Evolutionary conservation across 192 early-diverging fungal species (phyloP).

Genomic region (Rhizophlyctis rosea): DNA sequence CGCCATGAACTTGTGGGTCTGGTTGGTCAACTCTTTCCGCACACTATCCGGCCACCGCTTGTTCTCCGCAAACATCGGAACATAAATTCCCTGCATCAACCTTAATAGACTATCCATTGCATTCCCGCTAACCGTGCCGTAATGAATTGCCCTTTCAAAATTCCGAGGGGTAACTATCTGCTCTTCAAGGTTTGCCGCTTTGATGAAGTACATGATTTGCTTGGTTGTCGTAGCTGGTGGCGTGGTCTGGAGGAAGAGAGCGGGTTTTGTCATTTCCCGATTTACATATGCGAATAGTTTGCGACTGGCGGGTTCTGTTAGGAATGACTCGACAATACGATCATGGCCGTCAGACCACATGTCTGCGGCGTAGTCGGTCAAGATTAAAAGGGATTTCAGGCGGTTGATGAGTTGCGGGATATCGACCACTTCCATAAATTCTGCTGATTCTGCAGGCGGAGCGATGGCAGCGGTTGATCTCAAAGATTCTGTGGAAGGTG

Average conservation of each 20-base stretch:
- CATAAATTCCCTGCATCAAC: conserved; percentile 57
- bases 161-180: conserved; percentile 29
- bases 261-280: conserved; percentile 1
- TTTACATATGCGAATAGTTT: conserved; percentile 29
- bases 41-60: conserved; percentile 61
- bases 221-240: conserved; percentile 26
- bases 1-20: conserved; percentile 65
- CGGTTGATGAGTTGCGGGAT: conserved; percentile 7
- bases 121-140: conserved; percentile 46
- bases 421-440: conserved; percentile 2
- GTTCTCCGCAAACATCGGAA: conserved; percentile 59
- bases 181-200: conserved; percentile 7
- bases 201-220: conserved; percentile 48
- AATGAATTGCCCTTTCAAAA: conserved; percentile 53
- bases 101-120: conserved; percentile 50
- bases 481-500: too few relatives aligned
- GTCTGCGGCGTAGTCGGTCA: conserved; percentile 24
- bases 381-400: conserved; percentile 21
- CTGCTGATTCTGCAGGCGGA: too few relatives aligned
- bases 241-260: conserved; percentile 22
- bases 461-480: too few relatives aligned
- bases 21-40: conserved; percentile 55
- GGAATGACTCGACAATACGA: conserved; percentile 6
- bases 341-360: conserved; percentile 37
- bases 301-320: conserved; percentile 5